These are phyloP conservation scores for Corynascus novoguineensis DNA, from an alignment of 495 filamentous ascomycete species.

Conservation along the genomic window DNA sequence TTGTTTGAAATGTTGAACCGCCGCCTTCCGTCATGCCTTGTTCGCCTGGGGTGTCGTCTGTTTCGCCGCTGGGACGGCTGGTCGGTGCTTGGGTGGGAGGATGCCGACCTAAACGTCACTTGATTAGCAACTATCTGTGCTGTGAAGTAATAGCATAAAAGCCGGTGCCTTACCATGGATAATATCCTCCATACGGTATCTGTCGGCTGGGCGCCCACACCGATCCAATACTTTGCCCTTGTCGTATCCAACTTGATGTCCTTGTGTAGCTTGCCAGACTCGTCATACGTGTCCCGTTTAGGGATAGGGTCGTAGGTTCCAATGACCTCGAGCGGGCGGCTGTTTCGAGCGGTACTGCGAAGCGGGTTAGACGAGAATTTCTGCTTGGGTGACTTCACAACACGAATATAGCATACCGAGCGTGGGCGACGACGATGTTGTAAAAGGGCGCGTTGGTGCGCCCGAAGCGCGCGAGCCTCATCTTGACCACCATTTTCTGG, in stretches of 20 bases:
- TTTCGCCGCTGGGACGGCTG: neutral
- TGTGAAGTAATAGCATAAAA: neutral
- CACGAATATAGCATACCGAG: conserved; percentile 61
- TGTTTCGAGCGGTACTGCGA: conserved; percentile 68
- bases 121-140: neutral
- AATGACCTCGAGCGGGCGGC: conserved; percentile 87
- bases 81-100: conserved; percentile 41
- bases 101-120: conserved; percentile 42
- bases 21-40: neutral
- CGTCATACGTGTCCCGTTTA: conserved; percentile 59
- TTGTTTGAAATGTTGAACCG: neutral
- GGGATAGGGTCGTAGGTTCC: conserved; percentile 92
- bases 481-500: conserved; percentile 79
- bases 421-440: conserved; percentile 95
- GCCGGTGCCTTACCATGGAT: conserved; percentile 60
- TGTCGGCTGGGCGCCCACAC: conserved; percentile 90
- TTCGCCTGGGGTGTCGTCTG: neutral
- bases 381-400: neutral
- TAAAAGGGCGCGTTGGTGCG: conserved; percentile 80
- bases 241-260: conserved; percentile 80
- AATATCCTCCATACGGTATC: conserved; percentile 83
- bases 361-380: neutral
- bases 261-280: conserved; percentile 67
- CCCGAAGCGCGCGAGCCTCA: conserved; percentile 91
- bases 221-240: conserved; percentile 90